A percentile compares a stretch with the other conserved stretches of the same genome.
These are phyloP conservation scores for Hexamita inflata DNA, from an alignment of 208 protist species.

Conservation along the genomic window DNA sequence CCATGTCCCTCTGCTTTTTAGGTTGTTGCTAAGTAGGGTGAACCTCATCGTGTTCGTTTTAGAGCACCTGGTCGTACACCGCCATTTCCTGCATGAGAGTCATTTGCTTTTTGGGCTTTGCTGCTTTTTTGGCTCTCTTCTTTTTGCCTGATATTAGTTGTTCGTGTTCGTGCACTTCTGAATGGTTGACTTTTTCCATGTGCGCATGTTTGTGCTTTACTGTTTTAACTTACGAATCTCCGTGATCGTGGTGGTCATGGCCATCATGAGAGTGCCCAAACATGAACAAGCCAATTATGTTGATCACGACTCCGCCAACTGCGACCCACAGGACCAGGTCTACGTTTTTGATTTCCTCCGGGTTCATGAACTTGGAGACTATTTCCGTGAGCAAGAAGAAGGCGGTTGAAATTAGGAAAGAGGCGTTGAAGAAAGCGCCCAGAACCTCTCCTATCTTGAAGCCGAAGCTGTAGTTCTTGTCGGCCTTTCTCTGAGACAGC, in stretches of 20 bases:
- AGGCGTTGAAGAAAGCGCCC: slow-evolving; percentile 18
- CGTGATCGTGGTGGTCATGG: slow-evolving; percentile 25
- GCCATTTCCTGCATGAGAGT: too few relatives aligned
- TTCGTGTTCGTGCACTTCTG: too few relatives aligned
- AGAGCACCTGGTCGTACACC: too few relatives aligned
- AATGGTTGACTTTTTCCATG: neutral
- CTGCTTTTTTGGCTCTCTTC: too few relatives aligned
- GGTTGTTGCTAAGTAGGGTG: neutral
- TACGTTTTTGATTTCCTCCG: neutral
- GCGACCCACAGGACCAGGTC: slow-evolving; percentile 10
- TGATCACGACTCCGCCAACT: slow-evolving; percentile 16
- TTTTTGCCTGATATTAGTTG: too few relatives aligned
- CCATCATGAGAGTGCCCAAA: slow-evolving; percentile 3
- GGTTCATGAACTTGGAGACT: neutral
- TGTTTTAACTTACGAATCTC: neutral
- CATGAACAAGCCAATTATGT: slow-evolving; percentile 13
- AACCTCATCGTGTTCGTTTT: too few relatives aligned
- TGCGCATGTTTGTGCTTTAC: neutral
- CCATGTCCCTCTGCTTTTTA: slow-evolving; percentile 5
- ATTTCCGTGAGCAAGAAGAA: slow-evolving; percentile 16
- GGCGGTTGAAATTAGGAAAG: slow-evolving; percentile 12
- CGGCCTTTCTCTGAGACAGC: neutral
- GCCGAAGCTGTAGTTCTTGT: neutral
- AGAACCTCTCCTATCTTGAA: neutral
- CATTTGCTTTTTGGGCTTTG: neutral